Evolutionary conservation across 495 filamentous ascomycete species (phyloP), one percentile per base, ranked within the genome.

Genomic region (Penicillium crystallinum): DNA sequence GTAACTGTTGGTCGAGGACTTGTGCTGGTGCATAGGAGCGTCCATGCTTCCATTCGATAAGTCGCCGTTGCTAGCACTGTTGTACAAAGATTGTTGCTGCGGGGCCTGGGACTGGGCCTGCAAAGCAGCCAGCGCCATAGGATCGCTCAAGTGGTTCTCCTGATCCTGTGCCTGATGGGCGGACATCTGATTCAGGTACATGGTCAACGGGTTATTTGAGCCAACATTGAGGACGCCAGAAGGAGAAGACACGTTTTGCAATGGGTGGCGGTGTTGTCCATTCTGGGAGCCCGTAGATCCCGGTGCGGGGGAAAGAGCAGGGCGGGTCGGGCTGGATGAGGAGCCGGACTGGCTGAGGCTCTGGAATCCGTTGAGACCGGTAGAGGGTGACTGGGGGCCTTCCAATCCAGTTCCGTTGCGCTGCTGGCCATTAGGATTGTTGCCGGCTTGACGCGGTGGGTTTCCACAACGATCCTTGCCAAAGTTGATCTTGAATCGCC

Each of bases 401-500:
- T 67, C 84, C 66, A 74, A 56, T 33, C 69, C 72, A 37, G 66
- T 49, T 17, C 73, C 72, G 49, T 73, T 69, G 57, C 83, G 78
- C 65, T 89, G 79, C 64, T 81, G 69, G 18, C 54, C 55, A 38
- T 53, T 55, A 27, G 23, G 23, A 37, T 69, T 71, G 53, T 77
- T 77, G 50, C 77, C 77, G n/a, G 76, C 74, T 72, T 98, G 95
- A 38, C 93, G 82, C 21, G 93, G 93, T 17, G 93, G 89, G 70
- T 97, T 98, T 56, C 93, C 93, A 63, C 93, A 98, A 45, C 93
- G 82, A 69, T 98, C 93, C 74, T 98, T 98, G 64, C 93, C 93
- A 68, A 98, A 98, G 73, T 98, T 98, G 68, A 98, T 91, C 79
- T 98, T 98, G 81, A 98, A 98, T 42, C 92, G 86, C 68, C 82